These are phyloP conservation scores for Nematocida sp. DNA, from an alignment of 371 early-diverging fungal genomes.

Conservation along the genomic window DNA sequence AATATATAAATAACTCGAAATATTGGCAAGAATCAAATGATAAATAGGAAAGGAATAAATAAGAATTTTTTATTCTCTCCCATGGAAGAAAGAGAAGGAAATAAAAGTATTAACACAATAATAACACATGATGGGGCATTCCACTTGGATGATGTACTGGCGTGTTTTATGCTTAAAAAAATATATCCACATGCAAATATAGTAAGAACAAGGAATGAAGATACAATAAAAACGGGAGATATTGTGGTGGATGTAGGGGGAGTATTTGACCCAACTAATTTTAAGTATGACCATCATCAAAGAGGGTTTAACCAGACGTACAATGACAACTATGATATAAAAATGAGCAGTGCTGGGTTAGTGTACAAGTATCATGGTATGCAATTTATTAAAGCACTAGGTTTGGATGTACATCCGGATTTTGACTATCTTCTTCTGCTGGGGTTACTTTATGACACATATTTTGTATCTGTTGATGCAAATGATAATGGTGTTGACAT, in stretches of 20 bases:
- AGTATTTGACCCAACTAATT: constrained; percentile 77
- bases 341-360: constrained; percentile 83
- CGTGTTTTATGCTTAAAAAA: constrained; percentile 78
- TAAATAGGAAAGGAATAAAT: not conserved
- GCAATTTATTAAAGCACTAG: constrained; percentile 76
- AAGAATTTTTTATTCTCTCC: not conserved
- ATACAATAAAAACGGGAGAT: constrained; percentile 76
- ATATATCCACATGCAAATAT: constrained; percentile 69
- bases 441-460: constrained; percentile 73
- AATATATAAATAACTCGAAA: no score
- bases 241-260: constrained; percentile 94
- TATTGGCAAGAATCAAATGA: not conserved
- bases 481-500: constrained; percentile 68
- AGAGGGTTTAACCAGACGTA: constrained; percentile 85
- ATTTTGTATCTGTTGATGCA: constrained; percentile 68
- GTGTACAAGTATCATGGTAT: constrained; percentile 75
- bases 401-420: constrained; percentile 75
- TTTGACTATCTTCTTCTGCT: constrained; percentile 71
- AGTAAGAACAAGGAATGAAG: constrained; percentile 81
- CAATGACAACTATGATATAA: constrained; percentile 75
- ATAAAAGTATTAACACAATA: not conserved
- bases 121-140: constrained; percentile 68
- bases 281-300: constrained; percentile 92
- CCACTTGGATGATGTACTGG: constrained; percentile 83
- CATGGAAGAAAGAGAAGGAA: not conserved